Percentiles rank a stretch among this genome's conserved stretches.
Conservation (phyloP, 306 rosid genomes). For the Cucumis hystrix region DNA sequence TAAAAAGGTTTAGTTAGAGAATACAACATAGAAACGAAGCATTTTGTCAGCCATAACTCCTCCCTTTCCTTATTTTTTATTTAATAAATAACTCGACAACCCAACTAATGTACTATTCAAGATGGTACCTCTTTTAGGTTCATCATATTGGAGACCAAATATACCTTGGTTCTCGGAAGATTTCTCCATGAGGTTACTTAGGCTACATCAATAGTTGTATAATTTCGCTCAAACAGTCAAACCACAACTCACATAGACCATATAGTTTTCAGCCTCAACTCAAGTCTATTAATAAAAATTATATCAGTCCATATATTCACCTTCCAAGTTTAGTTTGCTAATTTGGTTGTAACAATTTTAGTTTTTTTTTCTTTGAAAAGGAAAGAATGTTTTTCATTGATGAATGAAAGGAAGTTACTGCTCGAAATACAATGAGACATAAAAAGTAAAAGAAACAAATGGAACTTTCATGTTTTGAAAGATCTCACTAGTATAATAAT, state of each 20-base stretch:
- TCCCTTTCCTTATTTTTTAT: neutral
- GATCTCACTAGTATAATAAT: neutral
- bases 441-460: too few species aligned
- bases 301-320: neutral
- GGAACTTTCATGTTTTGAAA: neutral
- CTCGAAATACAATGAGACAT: too few species aligned
- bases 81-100: neutral
- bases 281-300: neutral
- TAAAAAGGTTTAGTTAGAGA: neutral
- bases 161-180: too few species aligned
- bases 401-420: too few species aligned
- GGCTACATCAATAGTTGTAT: neutral
- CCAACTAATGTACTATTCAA: neutral
- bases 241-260: neutral
- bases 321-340: neutral
- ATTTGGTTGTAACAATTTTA: neutral
- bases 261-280: neutral
- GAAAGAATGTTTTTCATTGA: too few species aligned
- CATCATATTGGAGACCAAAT: too few species aligned
- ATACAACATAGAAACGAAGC: neutral
- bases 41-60: neutral
- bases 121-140: too few species aligned
- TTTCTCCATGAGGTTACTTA: too few species aligned
- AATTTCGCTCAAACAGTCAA: neutral
- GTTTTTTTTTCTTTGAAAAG: neutral